phyloP scores from a whole-genome alignment of 495 filamentous ascomycete genomes.

The Coniosporium apollinis region DNA sequence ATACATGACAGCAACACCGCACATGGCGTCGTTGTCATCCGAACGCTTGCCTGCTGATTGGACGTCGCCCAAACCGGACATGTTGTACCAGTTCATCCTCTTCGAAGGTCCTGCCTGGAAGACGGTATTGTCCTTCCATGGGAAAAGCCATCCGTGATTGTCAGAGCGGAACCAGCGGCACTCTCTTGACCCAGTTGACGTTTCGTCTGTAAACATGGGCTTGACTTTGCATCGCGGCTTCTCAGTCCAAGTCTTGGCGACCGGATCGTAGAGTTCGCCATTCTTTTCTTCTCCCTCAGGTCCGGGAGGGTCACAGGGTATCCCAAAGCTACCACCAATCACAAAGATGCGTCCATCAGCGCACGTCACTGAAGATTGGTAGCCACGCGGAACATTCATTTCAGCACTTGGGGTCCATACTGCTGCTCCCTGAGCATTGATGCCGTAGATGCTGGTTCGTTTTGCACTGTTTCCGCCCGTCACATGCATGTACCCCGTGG shows the following conservation, averaged over 20 bases:
- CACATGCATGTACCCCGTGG: constrained; percentile 34
- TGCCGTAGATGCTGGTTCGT: constrained; percentile 34
- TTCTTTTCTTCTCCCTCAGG: constrained; percentile 33
- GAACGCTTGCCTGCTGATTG: constrained; percentile 21
- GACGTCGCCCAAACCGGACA: constrained; percentile 24
- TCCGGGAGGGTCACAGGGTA: no score
- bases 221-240: constrained; percentile 24
- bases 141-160: constrained; percentile 47
- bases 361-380: constrained; percentile 34
- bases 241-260: constrained; percentile 21
- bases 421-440: constrained; percentile 15
- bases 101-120: constrained; percentile 42
- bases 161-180: constrained; percentile 35
- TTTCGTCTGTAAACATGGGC: constrained; percentile 35
- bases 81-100: constrained; percentile 42
- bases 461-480: constrained; percentile 32
- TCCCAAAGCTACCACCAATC: constrained; percentile 45
- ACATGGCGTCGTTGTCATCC: constrained; percentile 33
- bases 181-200: no score
- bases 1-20: constrained; percentile 37
- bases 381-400: constrained; percentile 38
- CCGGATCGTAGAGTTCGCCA: constrained; percentile 36
- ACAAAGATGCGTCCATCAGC: constrained; percentile 40
- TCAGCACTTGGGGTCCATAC: constrained; percentile 20
- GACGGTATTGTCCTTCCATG: constrained; percentile 35